Conservation (phyloP, 2,329 filamentous ascomycete genomes). For the Trichoderma breve region DNA sequence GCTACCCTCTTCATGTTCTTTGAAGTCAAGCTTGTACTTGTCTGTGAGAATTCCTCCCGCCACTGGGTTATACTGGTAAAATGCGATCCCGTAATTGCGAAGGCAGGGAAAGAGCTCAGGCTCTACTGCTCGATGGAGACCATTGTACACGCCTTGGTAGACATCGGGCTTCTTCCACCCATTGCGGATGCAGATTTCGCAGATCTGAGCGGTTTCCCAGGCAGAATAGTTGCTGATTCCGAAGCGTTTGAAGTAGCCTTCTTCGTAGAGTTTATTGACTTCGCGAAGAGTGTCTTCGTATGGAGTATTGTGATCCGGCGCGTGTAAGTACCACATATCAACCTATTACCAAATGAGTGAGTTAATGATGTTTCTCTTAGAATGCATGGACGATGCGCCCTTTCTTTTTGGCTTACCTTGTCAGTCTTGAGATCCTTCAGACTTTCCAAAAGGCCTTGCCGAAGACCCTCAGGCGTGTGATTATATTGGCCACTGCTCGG, state of each 20-base stretch:
- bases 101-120: constrained; percentile 64
- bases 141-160: constrained; percentile 70
- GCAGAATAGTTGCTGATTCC: constrained; percentile 72
- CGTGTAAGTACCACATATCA: constrained; percentile 41
- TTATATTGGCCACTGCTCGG: not conserved
- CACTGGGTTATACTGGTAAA: constrained; percentile 70
- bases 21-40: constrained; percentile 40
- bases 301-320: constrained; percentile 55
- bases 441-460: not conserved
- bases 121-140: constrained; percentile 55
- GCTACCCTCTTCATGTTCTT: constrained; percentile 10
- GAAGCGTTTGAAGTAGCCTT: constrained; percentile 68
- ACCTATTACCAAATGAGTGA: not conserved
- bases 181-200: constrained; percentile 63
- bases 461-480: not conserved
- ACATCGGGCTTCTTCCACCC: constrained; percentile 69
- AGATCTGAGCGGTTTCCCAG: constrained; percentile 74
- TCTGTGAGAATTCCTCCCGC: constrained; percentile 69
- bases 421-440: constrained; percentile 18
- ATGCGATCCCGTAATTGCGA: constrained; percentile 64
- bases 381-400: too few species aligned
- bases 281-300: constrained; percentile 69
- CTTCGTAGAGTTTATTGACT: constrained; percentile 66
- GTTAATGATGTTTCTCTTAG: too few species aligned
- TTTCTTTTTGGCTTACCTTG: constrained; percentile 12